Evolutionary conservation across 1,284 basidiomycete genomes (phyloP), one percentile per base, ranked within the genome.

Genomic region (Sparassis latifolia): DNA sequence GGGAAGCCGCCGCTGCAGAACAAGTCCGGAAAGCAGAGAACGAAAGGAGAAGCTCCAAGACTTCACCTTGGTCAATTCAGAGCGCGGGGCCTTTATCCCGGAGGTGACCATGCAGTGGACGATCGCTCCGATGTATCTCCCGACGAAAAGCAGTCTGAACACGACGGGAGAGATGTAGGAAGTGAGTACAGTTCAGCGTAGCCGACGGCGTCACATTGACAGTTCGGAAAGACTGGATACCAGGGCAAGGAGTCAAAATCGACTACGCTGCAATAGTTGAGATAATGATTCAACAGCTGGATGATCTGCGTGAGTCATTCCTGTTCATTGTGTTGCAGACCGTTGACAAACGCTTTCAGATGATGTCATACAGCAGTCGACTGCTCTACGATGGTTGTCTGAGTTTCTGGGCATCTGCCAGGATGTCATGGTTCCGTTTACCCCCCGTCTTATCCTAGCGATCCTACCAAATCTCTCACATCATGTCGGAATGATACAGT

Each of bases 381-480:
- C 88, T 0, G 88, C 89, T 31, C 77, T 99, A 35, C 79, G 84
- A 56, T 99, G 97, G 97, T 77, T 99, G 33, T 82, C 91, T 20
- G 92, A 95, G 55, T 94, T 99, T 67, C 72, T 99, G 20, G 79
- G 77, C 42, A 93, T 97, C 58, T 88, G 88, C 4, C 85, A 90
- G 55, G 89, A 92, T 61, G 92, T 97, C 47, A 90, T 98, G 72
- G 83, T 99, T 29, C 90, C 92, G 2, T 97, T 97, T 63, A 95
- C 94, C 0, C 94, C 97, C 1, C 83, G 90, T 35, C 82, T 99
- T 40, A 89, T 99, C 44, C 87, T 89, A 4, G 91, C 91, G 10
- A 89, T 99, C 52, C 78, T 99, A 10, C 93, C 94, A 1, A 97
- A 94, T 63, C 83, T 99, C 35, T 93, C 97, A 0, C 94, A 96